phyloP scores from a whole-genome alignment of 2,329 filamentous ascomycete genomes.

The Alternaria triticina region DNA sequence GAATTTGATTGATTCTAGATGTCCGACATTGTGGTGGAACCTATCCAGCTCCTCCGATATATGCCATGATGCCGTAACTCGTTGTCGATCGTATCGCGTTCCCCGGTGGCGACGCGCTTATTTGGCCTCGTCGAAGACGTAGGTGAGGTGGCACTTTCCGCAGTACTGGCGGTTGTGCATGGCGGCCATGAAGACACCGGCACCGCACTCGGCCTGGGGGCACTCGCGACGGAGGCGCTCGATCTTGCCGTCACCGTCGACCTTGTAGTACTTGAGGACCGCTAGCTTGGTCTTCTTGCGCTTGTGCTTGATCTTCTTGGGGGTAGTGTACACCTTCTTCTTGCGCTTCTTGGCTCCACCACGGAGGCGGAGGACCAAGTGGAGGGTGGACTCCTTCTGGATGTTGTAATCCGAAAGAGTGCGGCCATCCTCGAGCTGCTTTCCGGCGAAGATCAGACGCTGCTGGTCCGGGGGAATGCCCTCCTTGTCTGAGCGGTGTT shows the following conservation, averaged over 20 bases:
- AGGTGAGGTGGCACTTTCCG: constrained; percentile 73
- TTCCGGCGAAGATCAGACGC: constrained; percentile 99
- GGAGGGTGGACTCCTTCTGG: constrained; percentile 99
- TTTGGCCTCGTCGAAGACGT: constrained; percentile 72
- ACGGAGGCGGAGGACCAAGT: constrained; percentile 96
- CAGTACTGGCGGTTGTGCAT: constrained; percentile 99
- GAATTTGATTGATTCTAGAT: constrained; percentile 38
- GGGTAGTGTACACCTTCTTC: constrained; percentile 99
- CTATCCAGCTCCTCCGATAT: constrained; percentile 31
- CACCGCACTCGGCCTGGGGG: constrained; percentile 84
- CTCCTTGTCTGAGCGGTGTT: constrained; percentile 85
- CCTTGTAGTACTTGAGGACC: constrained; percentile 99
- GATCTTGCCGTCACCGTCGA: constrained; percentile 99
- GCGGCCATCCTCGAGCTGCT: constrained; percentile 99
- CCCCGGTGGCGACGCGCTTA: constrained; percentile 44
- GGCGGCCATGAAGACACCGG: constrained; percentile 99
- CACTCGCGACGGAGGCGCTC: constrained; percentile 99
- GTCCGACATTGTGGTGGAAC: constrained; percentile 30
- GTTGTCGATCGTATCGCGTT: constrained; percentile 27
- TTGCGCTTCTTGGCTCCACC: constrained; percentile 97
- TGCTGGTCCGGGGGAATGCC: constrained; percentile 99
- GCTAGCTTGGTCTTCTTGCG: constrained; percentile 99
- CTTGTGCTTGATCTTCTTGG: constrained; percentile 99
- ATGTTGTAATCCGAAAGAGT: constrained; percentile 99
- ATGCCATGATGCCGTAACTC: constrained; percentile 35